phyloP scores from a whole-genome alignment of 345 rosid species.

The Passiflora organensis region DNA sequence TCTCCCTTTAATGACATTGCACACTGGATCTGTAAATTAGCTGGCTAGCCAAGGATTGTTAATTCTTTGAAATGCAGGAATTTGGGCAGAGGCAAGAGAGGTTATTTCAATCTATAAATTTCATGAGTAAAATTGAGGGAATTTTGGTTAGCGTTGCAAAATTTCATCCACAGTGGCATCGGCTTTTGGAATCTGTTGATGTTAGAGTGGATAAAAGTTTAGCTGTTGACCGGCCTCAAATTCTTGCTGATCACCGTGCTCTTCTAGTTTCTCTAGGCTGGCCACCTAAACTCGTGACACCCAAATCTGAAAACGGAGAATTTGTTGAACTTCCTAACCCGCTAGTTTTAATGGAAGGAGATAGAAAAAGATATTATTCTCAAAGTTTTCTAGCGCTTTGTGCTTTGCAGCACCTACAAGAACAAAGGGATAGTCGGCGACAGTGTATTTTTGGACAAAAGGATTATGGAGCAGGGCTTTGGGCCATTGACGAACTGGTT shows the following conservation, averaged over 20 bases:
- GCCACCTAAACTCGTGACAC: slow-evolving; percentile 62
- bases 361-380: slow-evolving; percentile 46
- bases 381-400: slow-evolving; percentile 65
- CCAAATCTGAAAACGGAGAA: slow-evolving; percentile 33
- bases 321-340: slow-evolving; percentile 48
- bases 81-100: slow-evolving; percentile 41
- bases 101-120: slow-evolving; percentile 40
- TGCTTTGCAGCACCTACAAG: slow-evolving; percentile 57
- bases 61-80: slow-evolving; percentile 40
- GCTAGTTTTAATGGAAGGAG: slow-evolving; percentile 49
- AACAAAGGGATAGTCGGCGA: slow-evolving; percentile 45
- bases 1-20: slow-evolving; percentile 6
- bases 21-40: neutral
- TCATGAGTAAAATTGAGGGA: slow-evolving; percentile 49
- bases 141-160: slow-evolving; percentile 35
- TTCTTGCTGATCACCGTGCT: slow-evolving; percentile 63
- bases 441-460: slow-evolving; percentile 17
- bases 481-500: slow-evolving; percentile 74
- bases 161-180: slow-evolving; percentile 47
- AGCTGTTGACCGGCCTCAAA: slow-evolving; percentile 52
- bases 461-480: slow-evolving; percentile 27
- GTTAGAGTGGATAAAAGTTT: slow-evolving; percentile 56
- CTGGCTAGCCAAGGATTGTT: neutral
- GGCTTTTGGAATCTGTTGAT: slow-evolving; percentile 59
- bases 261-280: slow-evolving; percentile 75